Evolutionary conservation across 2,329 filamentous ascomycete species (phyloP), one percentile per base, ranked within the genome.

Genomic region (Thielaviopsis populi): DNA sequence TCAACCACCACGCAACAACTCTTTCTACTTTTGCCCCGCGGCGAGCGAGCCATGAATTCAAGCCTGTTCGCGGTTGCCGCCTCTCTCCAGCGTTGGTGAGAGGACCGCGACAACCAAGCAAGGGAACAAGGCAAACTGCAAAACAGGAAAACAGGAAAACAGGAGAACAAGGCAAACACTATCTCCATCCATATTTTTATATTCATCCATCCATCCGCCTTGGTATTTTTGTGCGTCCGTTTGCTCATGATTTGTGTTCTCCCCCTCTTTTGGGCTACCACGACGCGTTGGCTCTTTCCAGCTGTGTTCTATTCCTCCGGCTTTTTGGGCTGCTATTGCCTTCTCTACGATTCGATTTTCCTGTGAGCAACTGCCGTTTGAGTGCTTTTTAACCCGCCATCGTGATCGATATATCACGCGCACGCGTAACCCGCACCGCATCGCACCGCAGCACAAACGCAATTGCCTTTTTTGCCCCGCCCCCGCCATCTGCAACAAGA

Each of bases 21-120:
- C 24, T 40, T 43, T 60, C 62, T 53, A 19, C 27, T 53, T 53
- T 59, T 48, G 40, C 42, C 24, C n/a, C 19, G 42, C 30, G 27
- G 33, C 53, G 3, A 50, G 22, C 24, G 22, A 63, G 56, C 61
- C 64, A 65, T 65, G 64, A 65, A 62, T 65, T 54, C 30, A 17
- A 40, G n/a, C 43, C 54, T 43, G 37, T 24, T 42, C 41, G 42
- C 50, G 42, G 64, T 54, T 53, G 43, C 61, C 42, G 54, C 61
- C 61, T 59, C 64, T 65, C 64, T 61, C 50, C 60, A 63, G 37
- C 56, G 19, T 11, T 65, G 59, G 33, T 65, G 61, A 48, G 60
- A 65, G 64, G 54, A 54, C 59, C 41, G 43, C 59, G 19, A 61
- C 41, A 19, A 43, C 24, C 30, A 61, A 61, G 37, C 19, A 27